Evolutionary conservation across 352 stramenopile genomes (phyloP), one percentile per base, ranked within the genome.

Genomic region (Pythium dissimile): DNA sequence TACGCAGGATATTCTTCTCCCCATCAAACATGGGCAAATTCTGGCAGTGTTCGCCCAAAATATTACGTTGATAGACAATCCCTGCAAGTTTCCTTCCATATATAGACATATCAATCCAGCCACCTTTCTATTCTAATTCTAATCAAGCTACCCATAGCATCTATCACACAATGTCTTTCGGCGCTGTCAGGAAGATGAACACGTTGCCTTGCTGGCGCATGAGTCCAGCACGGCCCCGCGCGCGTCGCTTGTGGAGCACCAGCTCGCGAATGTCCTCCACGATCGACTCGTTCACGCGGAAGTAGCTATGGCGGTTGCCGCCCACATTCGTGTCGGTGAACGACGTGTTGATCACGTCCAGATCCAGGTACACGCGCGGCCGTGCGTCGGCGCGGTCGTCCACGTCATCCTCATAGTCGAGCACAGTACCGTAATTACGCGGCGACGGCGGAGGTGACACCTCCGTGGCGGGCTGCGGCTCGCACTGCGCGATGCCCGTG

Each of bases 321-420:
- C 71, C 68, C 38, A 96, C 80, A 48, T 96, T 96, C 38, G 85
- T 86, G 56, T 94, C 84, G 50, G 95, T 86, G 66, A 79, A 89
- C 10, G 88, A 93, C 23, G 81, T 96, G 60, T 95, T 86, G 53
- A 96, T 89, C 15, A 92, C 84, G 66, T 95, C 88, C 42, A 91
- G 75, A 65, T 94, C 84, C 16, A 96, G 64, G 55, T 80, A 92
- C 10, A 67, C 54, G 11, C 57, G 53, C 2, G 62, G 32, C 1
- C 66, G 54, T n/a, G 75, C 47, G 13, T 69, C 59, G 5, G 21
- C 32, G 12, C 24, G 30, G 28, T 46, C 31, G 23, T 42, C 45
- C 10, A 16, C 26, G 18, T 54, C 20, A 21, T 55, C 18, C 11
- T 44, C 42, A 16, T 48, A 47, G 42, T 61, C 44, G 0, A 27